Evolutionary conservation across 495 filamentous ascomycete genomes (phyloP).

Genomic region (Xylaria venustula): DNA sequence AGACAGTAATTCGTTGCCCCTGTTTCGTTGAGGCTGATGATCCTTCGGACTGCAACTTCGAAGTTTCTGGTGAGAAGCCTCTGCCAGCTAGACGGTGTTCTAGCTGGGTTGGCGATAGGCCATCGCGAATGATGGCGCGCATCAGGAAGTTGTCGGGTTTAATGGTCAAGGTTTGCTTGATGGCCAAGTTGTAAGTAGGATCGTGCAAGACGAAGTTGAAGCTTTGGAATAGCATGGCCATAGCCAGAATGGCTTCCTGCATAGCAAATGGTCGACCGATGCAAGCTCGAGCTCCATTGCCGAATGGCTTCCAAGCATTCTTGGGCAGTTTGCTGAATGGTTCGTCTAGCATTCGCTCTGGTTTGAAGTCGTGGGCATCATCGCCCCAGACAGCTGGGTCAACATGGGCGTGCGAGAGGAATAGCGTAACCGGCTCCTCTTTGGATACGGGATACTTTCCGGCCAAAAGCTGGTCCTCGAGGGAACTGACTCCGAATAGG

Average conservation of each 20-base stretch:
- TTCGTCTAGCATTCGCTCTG: conserved; percentile 64
- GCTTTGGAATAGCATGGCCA: conserved; percentile 59
- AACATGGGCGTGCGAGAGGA: conserved; percentile 54
- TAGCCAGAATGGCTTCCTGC: conserved; percentile 57
- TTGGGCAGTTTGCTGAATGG: conserved; percentile 55
- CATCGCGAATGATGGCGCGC: conserved; percentile 59
- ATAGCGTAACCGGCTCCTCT: conserved; percentile 48
- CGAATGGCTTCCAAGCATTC: conserved; percentile 59
- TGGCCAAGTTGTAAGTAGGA: conserved; percentile 59
- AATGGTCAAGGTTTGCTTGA: conserved; percentile 72
- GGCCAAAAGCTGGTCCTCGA: conserved; percentile 52
- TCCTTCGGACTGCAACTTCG: conserved; percentile 1
- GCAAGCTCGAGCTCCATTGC: conserved; percentile 53
- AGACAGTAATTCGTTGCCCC: conserved; percentile 55
- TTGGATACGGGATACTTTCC: conserved; percentile 67
- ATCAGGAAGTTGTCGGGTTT: conserved; percentile 76
- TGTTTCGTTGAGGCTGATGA: conserved; percentile 3
- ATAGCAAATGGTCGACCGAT: conserved; percentile 62
- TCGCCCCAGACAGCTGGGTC: conserved; percentile 54
- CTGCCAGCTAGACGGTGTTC: conserved; percentile 47
- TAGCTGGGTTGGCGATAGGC: conserved; percentile 57
- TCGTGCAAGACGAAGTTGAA: conserved; percentile 61
- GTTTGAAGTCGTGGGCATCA: conserved; percentile 54
- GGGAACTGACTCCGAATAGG: conserved; percentile 42
- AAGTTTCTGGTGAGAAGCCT: neutral